phyloP scores from a whole-genome alignment of 2,329 filamentous ascomycete species.

The Diaporthe sp. region DNA sequence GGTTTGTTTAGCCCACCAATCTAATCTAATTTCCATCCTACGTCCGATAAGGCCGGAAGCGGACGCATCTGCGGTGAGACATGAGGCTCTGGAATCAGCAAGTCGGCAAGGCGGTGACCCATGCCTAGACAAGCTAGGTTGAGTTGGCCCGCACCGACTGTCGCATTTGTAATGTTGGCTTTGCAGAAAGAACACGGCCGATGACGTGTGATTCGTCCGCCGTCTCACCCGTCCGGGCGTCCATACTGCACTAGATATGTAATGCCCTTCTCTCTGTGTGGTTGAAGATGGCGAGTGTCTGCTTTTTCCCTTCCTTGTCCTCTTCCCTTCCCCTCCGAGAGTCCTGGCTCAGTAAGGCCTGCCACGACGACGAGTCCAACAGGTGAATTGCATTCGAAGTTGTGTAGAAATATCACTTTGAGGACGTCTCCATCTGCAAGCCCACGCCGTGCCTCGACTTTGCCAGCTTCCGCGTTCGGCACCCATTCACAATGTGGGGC shows the following conservation, averaged over 20 bases:
- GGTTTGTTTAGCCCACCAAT: background rate
- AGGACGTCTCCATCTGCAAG: background rate
- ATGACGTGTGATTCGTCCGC: conserved; percentile 21
- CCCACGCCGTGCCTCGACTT: background rate
- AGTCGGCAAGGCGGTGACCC: background rate
- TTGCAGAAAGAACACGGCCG: background rate
- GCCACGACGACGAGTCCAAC: background rate
- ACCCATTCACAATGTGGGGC: conserved; percentile 34
- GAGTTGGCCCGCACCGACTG: conserved; percentile 6
- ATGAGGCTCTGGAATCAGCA: background rate
- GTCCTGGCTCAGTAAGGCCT: background rate
- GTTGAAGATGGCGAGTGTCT: background rate
- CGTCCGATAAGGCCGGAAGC: conserved; percentile 15
- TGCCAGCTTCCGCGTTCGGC: background rate
- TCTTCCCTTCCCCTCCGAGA: background rate
- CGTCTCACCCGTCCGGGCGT: background rate
- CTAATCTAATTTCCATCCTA: conserved; percentile 26
- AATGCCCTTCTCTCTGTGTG: background rate
- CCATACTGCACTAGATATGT: background rate
- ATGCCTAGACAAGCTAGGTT: conserved; percentile 6
- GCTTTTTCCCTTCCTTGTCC: background rate
- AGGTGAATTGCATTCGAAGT: background rate
- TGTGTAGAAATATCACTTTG: background rate
- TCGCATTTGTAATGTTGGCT: conserved; percentile 20
- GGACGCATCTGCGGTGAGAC: conserved; percentile 1